These are phyloP conservation scores for Diplodia corticola DNA, from an alignment of 2,329 filamentous ascomycete species.

Conservation along the genomic window DNA sequence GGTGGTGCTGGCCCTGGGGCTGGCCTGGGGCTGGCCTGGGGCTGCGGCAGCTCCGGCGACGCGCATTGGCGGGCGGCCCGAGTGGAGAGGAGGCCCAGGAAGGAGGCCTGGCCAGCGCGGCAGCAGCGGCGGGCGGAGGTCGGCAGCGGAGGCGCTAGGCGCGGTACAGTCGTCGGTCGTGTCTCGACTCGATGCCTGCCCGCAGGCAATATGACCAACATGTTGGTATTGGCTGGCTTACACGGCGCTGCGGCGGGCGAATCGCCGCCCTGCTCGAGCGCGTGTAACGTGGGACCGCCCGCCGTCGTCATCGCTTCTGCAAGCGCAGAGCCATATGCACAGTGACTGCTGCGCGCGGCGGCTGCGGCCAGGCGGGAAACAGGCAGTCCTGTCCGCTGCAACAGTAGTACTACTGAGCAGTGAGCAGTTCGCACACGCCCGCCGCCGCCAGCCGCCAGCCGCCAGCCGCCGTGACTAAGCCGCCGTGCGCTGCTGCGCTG, in stretches of 20 bases:
- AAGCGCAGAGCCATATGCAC: background rate
- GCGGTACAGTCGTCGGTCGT: background rate
- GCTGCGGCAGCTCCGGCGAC: background rate
- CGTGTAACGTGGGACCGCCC: constrained; percentile 5
- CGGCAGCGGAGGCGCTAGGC: background rate
- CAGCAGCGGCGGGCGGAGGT: background rate
- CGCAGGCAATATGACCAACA: background rate
- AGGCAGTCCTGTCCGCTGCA: background rate
- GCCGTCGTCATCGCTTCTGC: constrained; percentile 6
- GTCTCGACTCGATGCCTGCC: background rate
- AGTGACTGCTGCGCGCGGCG: constrained; percentile 10
- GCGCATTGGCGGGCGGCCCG: background rate
- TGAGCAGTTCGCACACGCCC: background rate
- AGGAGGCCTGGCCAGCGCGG: background rate
- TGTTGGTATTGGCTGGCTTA: background rate
- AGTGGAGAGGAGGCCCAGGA: background rate
- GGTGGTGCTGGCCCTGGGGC: too few species aligned
- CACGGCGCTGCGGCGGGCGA: background rate
- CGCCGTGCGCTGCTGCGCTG: background rate
- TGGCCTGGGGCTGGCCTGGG: background rate
- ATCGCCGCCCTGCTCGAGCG: background rate
- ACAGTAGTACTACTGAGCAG: too few species aligned
- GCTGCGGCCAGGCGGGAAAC: constrained; percentile 11
- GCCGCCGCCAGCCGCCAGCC: too few species aligned
- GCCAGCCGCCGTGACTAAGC: background rate